Percentiles rank a stretch among this genome's conserved stretches.
Evolutionary conservation across 371 early-diverging fungal species (phyloP).

Genomic region (Parasitella parasitica): DNA sequence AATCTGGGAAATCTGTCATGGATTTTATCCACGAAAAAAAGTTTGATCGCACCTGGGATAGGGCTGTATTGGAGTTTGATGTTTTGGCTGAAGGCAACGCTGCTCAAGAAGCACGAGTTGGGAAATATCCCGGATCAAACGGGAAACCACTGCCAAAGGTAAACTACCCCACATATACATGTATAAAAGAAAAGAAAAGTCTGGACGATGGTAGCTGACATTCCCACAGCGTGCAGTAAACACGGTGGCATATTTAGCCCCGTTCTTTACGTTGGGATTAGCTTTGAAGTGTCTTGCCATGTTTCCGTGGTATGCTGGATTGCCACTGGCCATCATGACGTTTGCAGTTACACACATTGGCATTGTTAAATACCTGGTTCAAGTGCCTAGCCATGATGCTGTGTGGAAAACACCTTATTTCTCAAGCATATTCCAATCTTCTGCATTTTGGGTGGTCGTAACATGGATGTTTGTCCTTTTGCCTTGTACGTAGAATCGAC

Average conservation of each 20-base stretch:
- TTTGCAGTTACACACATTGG: slow-evolving; percentile 62
- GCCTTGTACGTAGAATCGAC: slow-evolving; percentile 23
- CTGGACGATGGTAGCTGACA: neutral
- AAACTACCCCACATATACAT: too few species aligned
- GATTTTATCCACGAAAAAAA: slow-evolving; percentile 53
- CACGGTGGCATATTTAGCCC: slow-evolving; percentile 68
- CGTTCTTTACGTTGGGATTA: slow-evolving; percentile 66
- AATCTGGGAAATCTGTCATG: slow-evolving; percentile 47
- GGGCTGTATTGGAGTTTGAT: slow-evolving; percentile 51
- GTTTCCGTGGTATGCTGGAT: slow-evolving; percentile 78
- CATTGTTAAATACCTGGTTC: slow-evolving; percentile 62
- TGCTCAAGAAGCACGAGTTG: slow-evolving; percentile 22
- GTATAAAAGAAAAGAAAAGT: neutral
- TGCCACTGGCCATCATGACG: slow-evolving; percentile 59
- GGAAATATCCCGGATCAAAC: slow-evolving; percentile 33
- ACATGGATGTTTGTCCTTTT: slow-evolving; percentile 56
- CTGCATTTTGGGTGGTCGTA: slow-evolving; percentile 66
- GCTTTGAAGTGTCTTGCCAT: slow-evolving; percentile 55
- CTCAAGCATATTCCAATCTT: slow-evolving; percentile 83
- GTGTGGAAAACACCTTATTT: slow-evolving; percentile 80
- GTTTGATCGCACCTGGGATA: slow-evolving; percentile 37
- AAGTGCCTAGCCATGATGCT: slow-evolving; percentile 51
- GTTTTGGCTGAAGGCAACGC: slow-evolving; percentile 42
- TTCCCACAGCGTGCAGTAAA: slow-evolving; percentile 51
- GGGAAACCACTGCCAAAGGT: slow-evolving; percentile 44